Conservation (phyloP, 2,329 filamentous ascomycete genomes). For the Epichloe baconii region DNA sequence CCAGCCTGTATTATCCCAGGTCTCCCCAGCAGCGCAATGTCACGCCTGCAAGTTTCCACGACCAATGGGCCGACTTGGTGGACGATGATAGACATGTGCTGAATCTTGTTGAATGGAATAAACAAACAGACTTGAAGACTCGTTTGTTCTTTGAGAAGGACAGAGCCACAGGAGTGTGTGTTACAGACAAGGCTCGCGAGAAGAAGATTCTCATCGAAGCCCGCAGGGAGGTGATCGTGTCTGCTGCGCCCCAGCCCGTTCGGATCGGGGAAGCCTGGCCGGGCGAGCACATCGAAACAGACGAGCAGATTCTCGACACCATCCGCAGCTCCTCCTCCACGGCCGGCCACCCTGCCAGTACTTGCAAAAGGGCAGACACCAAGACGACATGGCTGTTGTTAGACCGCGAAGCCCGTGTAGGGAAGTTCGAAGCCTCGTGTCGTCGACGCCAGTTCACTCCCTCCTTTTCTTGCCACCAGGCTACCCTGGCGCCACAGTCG, state of each 20-base stretch:
- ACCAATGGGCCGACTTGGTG: neutral
- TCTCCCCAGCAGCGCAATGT: neutral
- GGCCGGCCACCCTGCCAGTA: constrained; percentile 14
- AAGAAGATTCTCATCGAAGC: no score
- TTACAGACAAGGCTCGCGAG: neutral
- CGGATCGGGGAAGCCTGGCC: no score
- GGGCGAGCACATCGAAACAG: no score
- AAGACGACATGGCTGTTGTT: constrained; percentile 44
- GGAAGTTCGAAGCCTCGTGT: constrained; percentile 41
- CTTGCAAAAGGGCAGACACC: constrained; percentile 20
- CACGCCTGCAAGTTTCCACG: neutral
- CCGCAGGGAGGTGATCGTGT: no score
- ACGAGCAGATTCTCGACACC: no score
- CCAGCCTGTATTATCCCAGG: neutral
- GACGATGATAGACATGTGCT: neutral
- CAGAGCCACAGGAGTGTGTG: neutral
- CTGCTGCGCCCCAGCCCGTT: no score
- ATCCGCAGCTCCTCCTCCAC: constrained; percentile 8
- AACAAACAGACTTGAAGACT: neutral
- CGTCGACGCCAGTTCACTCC: constrained; percentile 44
- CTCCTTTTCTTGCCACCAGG: constrained; percentile 9
- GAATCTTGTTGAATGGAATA: no score
- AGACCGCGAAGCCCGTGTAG: constrained; percentile 41
- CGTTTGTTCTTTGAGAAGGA: neutral
- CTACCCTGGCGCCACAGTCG: constrained; percentile 11